Base-by-base conservation (phyloP, 2,329 filamentous ascomycete species). In the Rhinocladiella similis region DNA sequence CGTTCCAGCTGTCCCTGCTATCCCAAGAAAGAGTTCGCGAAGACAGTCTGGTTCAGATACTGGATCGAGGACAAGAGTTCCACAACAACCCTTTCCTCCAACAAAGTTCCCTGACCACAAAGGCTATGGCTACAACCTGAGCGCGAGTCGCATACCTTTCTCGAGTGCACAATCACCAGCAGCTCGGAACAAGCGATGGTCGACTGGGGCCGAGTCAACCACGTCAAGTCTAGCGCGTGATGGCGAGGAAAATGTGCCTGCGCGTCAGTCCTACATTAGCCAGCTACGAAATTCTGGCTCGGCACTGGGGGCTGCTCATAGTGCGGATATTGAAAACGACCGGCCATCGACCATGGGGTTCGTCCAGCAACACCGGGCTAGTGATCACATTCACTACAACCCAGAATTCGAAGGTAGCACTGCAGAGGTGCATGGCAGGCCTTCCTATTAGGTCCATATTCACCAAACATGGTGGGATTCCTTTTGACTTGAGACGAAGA, bases 11-110 rank as follows among this genome's bases (percentile, higher is more conserved):
- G 73, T 79, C 3, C 84, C 85, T 0, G 76, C 80, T 6, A 81
- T 91, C 29, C 88, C 89, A 2, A 80, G 88, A 27, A 90, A 87
- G 72, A 91, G 87, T 68, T 91, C 89, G 0, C 85, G 85, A 68
- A 80, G 87, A 57, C 73, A 80, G 56, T 84, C 82, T 22, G 56
- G 48, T 25, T 54, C 47, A 38, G 60, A 41, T 47, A 38, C 42
- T 35, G 25, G 61, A 59, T 47, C 52, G 43, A 33, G 61, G 55
- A 18, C 54, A 12, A 53, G 57, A 36, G 38, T 53, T 27, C 54
- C 49, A 43, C 48, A 54, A 42, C 48, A 54, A 42, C 52, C 41
- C 53, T 59, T 5, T 56, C 50, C 60, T 54, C 43, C 57, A n/a
- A 50, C 57, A 13, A 50, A 43, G 25, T 35, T 16, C 14, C 38